Evolutionary conservation across 257 asterid species (phyloP).

Genomic region (Asclepias syriaca): DNA sequence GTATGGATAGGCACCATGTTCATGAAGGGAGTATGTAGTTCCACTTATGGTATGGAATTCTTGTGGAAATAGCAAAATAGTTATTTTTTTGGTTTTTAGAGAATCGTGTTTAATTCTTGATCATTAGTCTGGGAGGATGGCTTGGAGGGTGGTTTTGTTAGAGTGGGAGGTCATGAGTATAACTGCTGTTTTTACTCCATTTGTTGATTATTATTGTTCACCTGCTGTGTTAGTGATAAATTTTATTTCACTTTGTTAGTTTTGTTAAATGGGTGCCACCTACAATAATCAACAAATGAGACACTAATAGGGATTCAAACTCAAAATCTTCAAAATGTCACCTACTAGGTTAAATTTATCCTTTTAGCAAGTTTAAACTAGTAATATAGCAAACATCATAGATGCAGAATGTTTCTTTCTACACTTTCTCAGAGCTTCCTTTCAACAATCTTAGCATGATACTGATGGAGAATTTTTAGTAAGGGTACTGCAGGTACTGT

Average conservation of each 20-base stretch:
- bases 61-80: neutral
- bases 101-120: neutral
- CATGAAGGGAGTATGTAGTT: neutral
- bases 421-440: neutral
- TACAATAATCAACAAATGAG: no score
- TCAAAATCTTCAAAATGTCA: no score
- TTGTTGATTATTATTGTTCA: no score
- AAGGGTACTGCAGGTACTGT: neutral
- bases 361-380: no score
- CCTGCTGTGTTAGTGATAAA: no score
- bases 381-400: neutral
- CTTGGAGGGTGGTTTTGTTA: neutral
- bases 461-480: neutral
- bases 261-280: no score
- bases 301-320: no score
- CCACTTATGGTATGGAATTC: neutral
- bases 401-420: neutral
- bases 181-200: no score
- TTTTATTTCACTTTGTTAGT: no score
- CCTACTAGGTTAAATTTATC: no score
- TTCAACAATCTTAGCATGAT: neutral
- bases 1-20: neutral
- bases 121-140: neutral
- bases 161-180: no score
- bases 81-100: neutral